Conservation (phyloP, 805 yeast genomes). For the Candida takata region DNA sequence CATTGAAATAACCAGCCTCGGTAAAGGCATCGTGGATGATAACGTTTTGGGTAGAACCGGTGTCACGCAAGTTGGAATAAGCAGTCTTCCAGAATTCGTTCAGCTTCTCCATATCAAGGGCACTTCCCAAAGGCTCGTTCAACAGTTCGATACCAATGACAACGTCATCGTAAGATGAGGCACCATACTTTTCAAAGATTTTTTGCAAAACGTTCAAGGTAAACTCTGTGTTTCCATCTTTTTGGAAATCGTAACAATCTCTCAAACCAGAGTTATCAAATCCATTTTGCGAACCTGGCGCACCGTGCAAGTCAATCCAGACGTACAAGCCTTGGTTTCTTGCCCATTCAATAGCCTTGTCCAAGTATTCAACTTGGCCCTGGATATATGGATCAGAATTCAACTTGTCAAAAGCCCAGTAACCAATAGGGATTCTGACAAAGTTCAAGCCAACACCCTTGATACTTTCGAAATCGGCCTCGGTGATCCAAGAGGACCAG, state of each 20-base stretch:
- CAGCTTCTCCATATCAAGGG: constrained; percentile 50
- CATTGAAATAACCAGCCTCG: constrained; percentile 55
- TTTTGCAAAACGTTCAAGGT: constrained; percentile 50
- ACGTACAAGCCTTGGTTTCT: constrained; percentile 60
- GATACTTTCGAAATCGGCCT: constrained; percentile 54
- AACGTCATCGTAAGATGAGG: constrained; percentile 53
- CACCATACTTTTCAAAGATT: constrained; percentile 60
- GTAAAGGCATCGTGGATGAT: constrained; percentile 82
- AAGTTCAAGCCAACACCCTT: constrained; percentile 62
- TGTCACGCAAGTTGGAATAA: constrained; percentile 54
- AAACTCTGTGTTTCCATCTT: constrained; percentile 42
- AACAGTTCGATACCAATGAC: constrained; percentile 79
- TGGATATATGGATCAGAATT: constrained; percentile 77
- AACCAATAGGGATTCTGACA: constrained; percentile 89
- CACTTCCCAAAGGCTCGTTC: constrained; percentile 84
- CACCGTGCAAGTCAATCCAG: constrained; percentile 93
- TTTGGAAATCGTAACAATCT: constrained; percentile 52
- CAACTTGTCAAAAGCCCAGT: constrained; percentile 75
- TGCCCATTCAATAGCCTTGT: constrained; percentile 78
- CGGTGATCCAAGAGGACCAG: too few relatives aligned
- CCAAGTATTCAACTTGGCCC: constrained; percentile 72
- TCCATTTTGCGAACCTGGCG: constrained; percentile 96
- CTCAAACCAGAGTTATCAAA: constrained; percentile 90
- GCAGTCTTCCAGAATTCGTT: constrained; percentile 56
- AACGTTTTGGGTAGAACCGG: constrained; percentile 46